Conservation (phyloP, 164 flowering plant genomes). For the Vitis amurensis region DNA sequence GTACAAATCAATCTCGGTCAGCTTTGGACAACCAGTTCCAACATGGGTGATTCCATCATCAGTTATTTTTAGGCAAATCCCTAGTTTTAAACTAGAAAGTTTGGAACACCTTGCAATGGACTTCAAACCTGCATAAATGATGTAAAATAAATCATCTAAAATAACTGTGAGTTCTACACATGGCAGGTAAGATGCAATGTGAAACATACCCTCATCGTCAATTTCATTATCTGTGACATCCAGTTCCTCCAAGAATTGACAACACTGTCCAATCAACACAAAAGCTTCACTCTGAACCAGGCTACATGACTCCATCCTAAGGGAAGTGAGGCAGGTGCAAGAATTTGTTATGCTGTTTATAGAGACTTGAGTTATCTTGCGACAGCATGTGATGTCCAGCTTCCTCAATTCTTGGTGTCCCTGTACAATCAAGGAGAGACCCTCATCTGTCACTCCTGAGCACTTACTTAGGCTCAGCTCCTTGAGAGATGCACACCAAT, state of each 20-base stretch:
- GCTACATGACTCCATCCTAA: conserved; percentile 32
- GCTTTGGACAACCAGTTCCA: conserved; percentile 18
- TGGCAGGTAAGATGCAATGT: neutral
- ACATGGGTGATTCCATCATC: conserved; percentile 23
- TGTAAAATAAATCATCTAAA: neutral
- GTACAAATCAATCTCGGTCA: conserved; percentile 30
- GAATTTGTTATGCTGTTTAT: conserved; percentile 20
- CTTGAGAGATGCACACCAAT: conserved; percentile 17
- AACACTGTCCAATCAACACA: conserved; percentile 23
- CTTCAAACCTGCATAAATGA: conserved; percentile 20
- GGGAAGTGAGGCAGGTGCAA: conserved; percentile 24
- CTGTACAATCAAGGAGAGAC: conserved; percentile 21
- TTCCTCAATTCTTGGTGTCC: conserved; percentile 21
- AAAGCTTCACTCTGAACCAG: conserved; percentile 24
- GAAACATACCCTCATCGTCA: conserved; percentile 24
- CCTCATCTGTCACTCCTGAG: conserved; percentile 33
- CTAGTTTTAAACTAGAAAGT: conserved; percentile 20
- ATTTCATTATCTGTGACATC: conserved; percentile 28
- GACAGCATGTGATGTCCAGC: conserved; percentile 33
- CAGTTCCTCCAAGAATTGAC: conserved; percentile 24
- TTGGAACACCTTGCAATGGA: conserved; percentile 23
- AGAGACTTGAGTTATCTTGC: conserved; percentile 31
- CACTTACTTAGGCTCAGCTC: conserved; percentile 42
- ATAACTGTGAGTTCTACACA: neutral
- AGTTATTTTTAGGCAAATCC: conserved; percentile 25